Conservation (phyloP, 495 filamentous ascomycete genomes). For the Lophiotrema nucula region DNA sequence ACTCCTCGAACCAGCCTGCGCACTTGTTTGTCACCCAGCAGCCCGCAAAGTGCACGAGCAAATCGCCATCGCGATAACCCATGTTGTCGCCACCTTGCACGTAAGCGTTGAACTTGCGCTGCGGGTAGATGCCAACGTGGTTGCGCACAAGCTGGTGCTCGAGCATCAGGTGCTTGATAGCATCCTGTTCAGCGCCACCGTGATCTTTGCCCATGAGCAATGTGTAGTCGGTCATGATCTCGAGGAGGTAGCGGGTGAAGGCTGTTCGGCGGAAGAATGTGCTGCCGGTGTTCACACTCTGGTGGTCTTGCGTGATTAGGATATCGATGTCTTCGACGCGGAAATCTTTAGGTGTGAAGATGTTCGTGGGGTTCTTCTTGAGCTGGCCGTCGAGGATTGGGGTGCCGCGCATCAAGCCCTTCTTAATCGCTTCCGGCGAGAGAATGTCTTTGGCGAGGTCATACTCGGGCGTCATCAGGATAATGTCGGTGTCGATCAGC, state of each 20-base stretch:
- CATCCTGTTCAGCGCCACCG: conserved; percentile 41
- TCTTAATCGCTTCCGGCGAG: conserved; percentile 31
- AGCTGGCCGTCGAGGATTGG: conserved; percentile 22
- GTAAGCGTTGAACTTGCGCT: conserved; percentile 42
- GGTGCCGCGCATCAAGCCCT: conserved; percentile 25
- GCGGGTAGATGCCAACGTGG: conserved; percentile 38
- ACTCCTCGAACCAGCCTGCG: conserved; percentile 36
- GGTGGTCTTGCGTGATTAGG: conserved; percentile 43
- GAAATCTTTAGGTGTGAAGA: conserved; percentile 34
- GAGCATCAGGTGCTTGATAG: conserved; percentile 34
- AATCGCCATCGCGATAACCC: conserved; percentile 41
- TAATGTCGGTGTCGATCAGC: conserved; percentile 45
- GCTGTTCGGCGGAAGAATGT: conserved; percentile 41
- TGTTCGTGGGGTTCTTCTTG: conserved; percentile 32
- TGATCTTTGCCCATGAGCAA: conserved; percentile 37
- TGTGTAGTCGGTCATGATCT: conserved; percentile 42
- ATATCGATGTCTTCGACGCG: conserved; percentile 27
- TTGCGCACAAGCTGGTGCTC: conserved; percentile 37
- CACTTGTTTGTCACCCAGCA: conserved; percentile 42
- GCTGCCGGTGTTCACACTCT: conserved; percentile 44
- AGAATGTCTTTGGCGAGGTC: conserved; percentile 34
- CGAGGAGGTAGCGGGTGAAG: conserved; percentile 36
- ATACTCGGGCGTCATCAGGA: conserved; percentile 41
- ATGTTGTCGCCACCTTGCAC: conserved; percentile 34
- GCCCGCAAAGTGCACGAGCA: conserved; percentile 43